These are phyloP conservation scores for Lactarius indigo DNA, from an alignment of 768 basidiomycete genomes.

Conservation along the genomic window DNA sequence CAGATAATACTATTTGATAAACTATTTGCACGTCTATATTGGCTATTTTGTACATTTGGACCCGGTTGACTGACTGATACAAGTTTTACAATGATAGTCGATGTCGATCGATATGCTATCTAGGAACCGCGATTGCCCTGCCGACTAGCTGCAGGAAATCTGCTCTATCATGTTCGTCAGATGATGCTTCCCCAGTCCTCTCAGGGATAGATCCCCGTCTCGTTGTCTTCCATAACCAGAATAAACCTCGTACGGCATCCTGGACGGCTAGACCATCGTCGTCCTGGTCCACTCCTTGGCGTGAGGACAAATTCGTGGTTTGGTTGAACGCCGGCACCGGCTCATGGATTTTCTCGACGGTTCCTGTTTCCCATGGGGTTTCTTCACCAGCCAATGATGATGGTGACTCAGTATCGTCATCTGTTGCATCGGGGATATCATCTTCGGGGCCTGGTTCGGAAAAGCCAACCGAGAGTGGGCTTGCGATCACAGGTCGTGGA, in stretches of 20 bases:
- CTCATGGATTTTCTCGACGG: not conserved
- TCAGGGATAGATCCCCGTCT: constrained; percentile 1
- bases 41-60: not conserved
- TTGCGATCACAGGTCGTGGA: constrained; percentile 23
- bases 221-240: constrained; percentile 15
- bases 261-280: constrained; percentile 11
- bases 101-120: constrained; percentile 2
- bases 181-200: not conserved
- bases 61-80: not conserved
- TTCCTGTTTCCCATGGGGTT: not conserved
- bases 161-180: constrained; percentile 11
- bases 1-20: not conserved
- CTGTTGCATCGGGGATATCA: constrained; percentile 13
- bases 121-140: constrained; percentile 8
- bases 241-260: constrained; percentile 17
- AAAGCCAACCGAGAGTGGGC: not conserved
- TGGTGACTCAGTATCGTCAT: constrained; percentile 17
- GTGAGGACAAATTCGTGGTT: not conserved
- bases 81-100: not conserved
- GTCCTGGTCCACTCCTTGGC: not conserved
- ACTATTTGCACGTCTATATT: not conserved
- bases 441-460: constrained; percentile 5
- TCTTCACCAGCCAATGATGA: constrained; percentile 3
- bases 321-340: not conserved
- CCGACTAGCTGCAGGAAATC: constrained; percentile 19